A percentile compares a stretch with the other conserved stretches of the same genome.
phyloP scores from a whole-genome alignment of 169 alveolate species.

The Eimeria necatrix region DNA sequence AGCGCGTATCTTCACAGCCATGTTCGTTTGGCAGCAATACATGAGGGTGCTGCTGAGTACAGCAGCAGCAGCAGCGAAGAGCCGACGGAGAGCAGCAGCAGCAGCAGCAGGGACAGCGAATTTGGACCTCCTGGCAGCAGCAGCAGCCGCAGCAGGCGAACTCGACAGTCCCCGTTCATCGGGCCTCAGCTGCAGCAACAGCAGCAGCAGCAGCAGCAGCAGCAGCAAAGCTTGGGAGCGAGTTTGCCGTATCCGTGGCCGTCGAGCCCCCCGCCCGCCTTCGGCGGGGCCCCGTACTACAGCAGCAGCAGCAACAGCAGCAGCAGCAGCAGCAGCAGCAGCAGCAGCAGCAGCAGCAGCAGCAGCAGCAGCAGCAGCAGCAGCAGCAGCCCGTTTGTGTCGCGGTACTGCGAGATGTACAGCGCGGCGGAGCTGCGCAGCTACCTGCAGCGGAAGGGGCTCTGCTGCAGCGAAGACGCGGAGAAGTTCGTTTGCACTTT shows the following conservation, averaged over 20 bases:
- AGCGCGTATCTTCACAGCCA: neutral
- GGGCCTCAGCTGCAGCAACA: conserved; percentile 27
- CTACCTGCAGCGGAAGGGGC: conserved; percentile 88
- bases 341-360: neutral
- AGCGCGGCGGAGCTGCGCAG: neutral
- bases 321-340: neutral
- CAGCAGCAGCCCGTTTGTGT: conserved; percentile 24
- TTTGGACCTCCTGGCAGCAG: too few species aligned
- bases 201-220: conserved; percentile 37
- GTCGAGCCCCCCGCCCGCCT: neutral
- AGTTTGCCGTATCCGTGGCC: neutral
- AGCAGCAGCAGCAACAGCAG: neutral
- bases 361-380: conserved; percentile 16
- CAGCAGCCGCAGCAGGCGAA: neutral
- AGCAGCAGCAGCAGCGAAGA: conserved; percentile 38
- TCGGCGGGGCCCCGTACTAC: neutral
- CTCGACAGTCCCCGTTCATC: neutral
- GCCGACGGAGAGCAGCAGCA: neutral
- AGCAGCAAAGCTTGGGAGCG: neutral
- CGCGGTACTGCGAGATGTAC: conserved; percentile 14
- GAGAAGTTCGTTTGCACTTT: conserved; percentile 87
- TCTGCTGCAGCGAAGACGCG: conserved; percentile 87
- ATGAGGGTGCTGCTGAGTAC: neutral
- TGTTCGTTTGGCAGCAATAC: neutral
- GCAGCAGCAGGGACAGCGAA: neutral